Conservation (phyloP, 257 asterid species). For the Dorcoceras hygrometricum region DNA sequence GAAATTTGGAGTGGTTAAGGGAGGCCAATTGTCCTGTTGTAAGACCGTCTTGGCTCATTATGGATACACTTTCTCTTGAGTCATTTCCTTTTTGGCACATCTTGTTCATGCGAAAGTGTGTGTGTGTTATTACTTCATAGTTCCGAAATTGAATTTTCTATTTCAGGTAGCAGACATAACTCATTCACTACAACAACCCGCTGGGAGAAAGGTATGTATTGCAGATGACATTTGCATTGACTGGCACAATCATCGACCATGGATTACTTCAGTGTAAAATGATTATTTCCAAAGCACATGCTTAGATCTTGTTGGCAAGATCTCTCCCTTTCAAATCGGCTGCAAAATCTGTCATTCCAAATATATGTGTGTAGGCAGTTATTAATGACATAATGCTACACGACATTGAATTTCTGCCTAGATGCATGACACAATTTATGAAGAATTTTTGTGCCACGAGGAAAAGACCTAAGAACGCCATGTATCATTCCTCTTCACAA, state of each 20-base stretch:
- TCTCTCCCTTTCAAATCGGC: not conserved
- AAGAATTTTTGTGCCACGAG: not conserved
- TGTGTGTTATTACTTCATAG: slow-evolving; percentile 13
- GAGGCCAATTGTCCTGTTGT: slow-evolving; percentile 94
- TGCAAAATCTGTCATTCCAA: slow-evolving; percentile 3
- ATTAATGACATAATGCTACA: slow-evolving; percentile 1
- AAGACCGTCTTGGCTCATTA: slow-evolving; percentile 31
- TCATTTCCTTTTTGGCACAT: not conserved
- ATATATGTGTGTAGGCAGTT: slow-evolving; percentile 6
- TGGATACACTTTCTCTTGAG: slow-evolving; percentile 2
- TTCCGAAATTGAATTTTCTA: slow-evolving; percentile 18
- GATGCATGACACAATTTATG: not conserved
- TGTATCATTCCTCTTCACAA: not conserved
- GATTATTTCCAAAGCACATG: slow-evolving; percentile 2
- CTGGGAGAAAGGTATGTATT: slow-evolving; percentile 80
- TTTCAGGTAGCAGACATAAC: slow-evolving; percentile 94
- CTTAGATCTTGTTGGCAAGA: not conserved
- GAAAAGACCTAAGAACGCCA: not conserved
- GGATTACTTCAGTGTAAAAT: not conserved
- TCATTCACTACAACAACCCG: slow-evolving; percentile 96
- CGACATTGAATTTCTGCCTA: not conserved
- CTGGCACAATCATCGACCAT: not conserved
- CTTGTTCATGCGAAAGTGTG: slow-evolving; percentile 13
- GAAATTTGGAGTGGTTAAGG: slow-evolving; percentile 97
- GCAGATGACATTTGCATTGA: not conserved